Evolutionary conservation across 2,329 filamentous ascomycete species (phyloP).

Genomic region (Ilyonectria destructans): DNA sequence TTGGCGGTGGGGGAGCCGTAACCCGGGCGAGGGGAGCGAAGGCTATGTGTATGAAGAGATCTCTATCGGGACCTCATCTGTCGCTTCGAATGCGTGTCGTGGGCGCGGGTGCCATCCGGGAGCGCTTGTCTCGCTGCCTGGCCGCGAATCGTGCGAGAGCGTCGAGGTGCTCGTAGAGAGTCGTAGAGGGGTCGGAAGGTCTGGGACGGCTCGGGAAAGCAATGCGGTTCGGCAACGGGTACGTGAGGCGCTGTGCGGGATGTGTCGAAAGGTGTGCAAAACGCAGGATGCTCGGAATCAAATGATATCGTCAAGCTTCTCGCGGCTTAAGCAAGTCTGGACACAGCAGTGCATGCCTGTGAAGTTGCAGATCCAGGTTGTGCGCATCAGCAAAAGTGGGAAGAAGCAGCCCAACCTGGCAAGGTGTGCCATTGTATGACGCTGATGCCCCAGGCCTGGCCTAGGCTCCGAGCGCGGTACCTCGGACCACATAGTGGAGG

Average conservation of each 20-base stretch:
- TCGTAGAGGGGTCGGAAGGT: slow-evolving; percentile 16
- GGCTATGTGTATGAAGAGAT: slow-evolving; percentile 33
- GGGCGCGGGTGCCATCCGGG: slow-evolving; percentile 43
- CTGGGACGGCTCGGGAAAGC: not conserved
- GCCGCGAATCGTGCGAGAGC: slow-evolving; percentile 6
- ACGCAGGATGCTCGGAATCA: not conserved
- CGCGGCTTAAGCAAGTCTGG: not conserved
- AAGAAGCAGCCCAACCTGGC: slow-evolving; percentile 38
- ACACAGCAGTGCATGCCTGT: not conserved
- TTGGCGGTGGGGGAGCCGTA: slow-evolving; percentile 74
- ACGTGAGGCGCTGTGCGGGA: not conserved
- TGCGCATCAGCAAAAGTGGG: slow-evolving; percentile 48
- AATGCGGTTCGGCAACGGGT: not conserved
- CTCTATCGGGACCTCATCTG: slow-evolving; percentile 46
- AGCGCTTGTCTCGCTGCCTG: slow-evolving; percentile 31
- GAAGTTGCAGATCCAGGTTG: slow-evolving; percentile 17
- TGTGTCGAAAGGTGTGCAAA: not conserved
- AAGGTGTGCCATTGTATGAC: slow-evolving; percentile 43
- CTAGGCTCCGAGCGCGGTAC: slow-evolving; percentile 13
- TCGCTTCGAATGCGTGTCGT: slow-evolving; percentile 33
- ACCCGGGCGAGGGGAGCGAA: slow-evolving; percentile 76
- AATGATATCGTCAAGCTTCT: not conserved
- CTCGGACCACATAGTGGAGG: not conserved
- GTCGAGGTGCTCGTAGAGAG: slow-evolving; percentile 22
- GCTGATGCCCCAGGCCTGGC: slow-evolving; percentile 31